Percentiles rank a stretch among this genome's conserved stretches.
phyloP scores from a whole-genome alignment of 2,329 filamentous ascomycete species.

The Arachnomyces sp. region DNA sequence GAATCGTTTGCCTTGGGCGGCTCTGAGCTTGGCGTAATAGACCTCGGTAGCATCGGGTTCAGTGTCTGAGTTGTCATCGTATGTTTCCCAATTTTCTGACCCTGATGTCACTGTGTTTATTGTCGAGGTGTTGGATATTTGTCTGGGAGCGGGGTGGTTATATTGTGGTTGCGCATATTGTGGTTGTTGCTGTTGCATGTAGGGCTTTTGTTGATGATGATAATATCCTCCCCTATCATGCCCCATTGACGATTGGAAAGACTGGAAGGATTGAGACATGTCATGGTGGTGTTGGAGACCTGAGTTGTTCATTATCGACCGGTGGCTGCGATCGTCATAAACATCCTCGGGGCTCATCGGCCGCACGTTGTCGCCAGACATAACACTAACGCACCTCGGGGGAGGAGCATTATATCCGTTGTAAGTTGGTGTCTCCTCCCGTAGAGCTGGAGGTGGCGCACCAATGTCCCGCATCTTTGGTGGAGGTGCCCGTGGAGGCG shows the following conservation, averaged over 20 bases:
- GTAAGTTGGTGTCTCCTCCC: conserved; percentile 25
- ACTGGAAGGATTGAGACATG: conserved; percentile 35
- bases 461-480: conserved; percentile 88
- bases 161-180: conserved; percentile 4
- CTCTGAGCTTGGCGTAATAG: conserved; percentile 72
- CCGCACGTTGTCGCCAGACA: conserved; percentile 46
- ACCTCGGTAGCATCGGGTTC: conserved; percentile 68
- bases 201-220: conserved; percentile 27
- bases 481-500: conserved; percentile 59
- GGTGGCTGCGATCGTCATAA: conserved; percentile 61
- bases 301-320: conserved; percentile 40
- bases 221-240: conserved; percentile 25
- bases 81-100: conserved; percentile 97
- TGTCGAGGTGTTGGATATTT: conserved; percentile 64
- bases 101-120: conserved; percentile 63
- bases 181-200: conserved; percentile 19
- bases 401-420: conserved; percentile 26
- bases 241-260: conserved; percentile 33
- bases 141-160: conserved; percentile 22
- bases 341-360: conserved; percentile 69
- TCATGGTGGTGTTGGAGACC: conserved; percentile 32
- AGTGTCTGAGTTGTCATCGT: conserved; percentile 73
- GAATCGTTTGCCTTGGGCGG: conserved; percentile 59
- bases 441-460: conserved; percentile 36
- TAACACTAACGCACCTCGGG: conserved; percentile 46